These are phyloP conservation scores for Pulveroboletus sp. DNA, from an alignment of 768 basidiomycete genomes.

Conservation along the genomic window DNA sequence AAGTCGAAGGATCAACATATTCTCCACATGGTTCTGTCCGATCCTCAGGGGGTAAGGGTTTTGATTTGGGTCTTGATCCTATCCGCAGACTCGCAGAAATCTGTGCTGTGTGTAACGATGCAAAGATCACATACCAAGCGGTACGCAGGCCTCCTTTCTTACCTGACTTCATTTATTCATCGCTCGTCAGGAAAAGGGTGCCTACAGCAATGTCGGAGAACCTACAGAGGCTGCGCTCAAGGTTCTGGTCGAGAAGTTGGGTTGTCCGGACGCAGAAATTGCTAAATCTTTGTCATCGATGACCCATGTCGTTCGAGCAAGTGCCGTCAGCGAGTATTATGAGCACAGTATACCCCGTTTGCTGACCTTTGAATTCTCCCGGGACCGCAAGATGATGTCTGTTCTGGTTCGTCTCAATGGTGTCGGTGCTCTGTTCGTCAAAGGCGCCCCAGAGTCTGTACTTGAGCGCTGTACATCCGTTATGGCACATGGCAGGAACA, in stretches of 20 bases:
- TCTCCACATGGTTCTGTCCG: constrained; percentile 76
- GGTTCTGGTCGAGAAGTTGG: constrained; percentile 93
- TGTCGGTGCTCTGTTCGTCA: constrained; percentile 79
- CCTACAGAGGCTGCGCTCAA: constrained; percentile 97
- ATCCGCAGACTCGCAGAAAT: constrained; percentile 88
- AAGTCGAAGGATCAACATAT: constrained; percentile 90
- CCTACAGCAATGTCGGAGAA: constrained; percentile 85
- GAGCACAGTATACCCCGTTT: constrained; percentile 72
- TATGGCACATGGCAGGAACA: constrained; percentile 55
- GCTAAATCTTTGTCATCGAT: constrained; percentile 54
- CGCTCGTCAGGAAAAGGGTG: constrained; percentile 60
- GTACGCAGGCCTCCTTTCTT: constrained; percentile 38
- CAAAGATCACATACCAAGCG: constrained; percentile 78
- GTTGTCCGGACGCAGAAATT: constrained; percentile 58
- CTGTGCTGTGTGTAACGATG: constrained; percentile 89
- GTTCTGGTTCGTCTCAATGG: constrained; percentile 75
- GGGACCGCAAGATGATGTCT: constrained; percentile 99
- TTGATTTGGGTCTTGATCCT: constrained; percentile 61
- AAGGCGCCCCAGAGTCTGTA: constrained; percentile 95
- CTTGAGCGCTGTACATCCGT: constrained; percentile 82
- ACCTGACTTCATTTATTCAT: background rate
- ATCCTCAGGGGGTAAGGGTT: constrained; percentile 57
- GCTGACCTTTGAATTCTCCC: constrained; percentile 95
- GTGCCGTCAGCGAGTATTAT: constrained; percentile 80
- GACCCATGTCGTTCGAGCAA: constrained; percentile 59